These are phyloP conservation scores for Dactylellina cionopaga DNA, from an alignment of 2,329 filamentous ascomycete species.

Conservation along the genomic window DNA sequence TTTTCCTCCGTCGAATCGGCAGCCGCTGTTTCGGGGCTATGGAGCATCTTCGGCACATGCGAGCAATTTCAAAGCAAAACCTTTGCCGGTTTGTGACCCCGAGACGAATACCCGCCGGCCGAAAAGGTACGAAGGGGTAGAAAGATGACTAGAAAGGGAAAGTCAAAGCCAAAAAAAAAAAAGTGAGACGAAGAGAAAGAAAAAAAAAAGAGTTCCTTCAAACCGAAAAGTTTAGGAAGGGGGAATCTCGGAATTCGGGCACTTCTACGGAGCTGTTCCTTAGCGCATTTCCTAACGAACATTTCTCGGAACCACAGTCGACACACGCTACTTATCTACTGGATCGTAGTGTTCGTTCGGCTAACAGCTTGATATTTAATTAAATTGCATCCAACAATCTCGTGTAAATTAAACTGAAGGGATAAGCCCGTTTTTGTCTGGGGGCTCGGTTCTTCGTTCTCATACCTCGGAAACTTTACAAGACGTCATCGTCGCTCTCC, in stretches of 20 bases:
- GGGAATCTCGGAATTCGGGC: constrained; percentile 47
- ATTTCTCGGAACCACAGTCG: constrained; percentile 47
- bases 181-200: background rate
- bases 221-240: constrained; percentile 36
- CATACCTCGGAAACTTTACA: constrained; percentile 3
- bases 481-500: constrained; percentile 52
- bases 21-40: constrained; percentile 42
- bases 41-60: constrained; percentile 49
- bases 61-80: constrained; percentile 12
- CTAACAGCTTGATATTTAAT: background rate
- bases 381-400: background rate
- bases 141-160: constrained; percentile 23
- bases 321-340: background rate
- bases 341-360: background rate
- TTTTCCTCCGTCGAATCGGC: constrained; percentile 2
- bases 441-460: no score
- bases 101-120: constrained; percentile 43
- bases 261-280: no score
- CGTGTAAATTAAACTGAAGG: no score
- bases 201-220: constrained; percentile 14
- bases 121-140: background rate
- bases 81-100: constrained; percentile 35
- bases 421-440: no score
- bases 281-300: constrained; percentile 31
- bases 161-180: constrained; percentile 18